Evolutionary conservation across 2,329 filamentous ascomycete genomes (phyloP), one percentile per base, ranked within the genome.

Genomic region (Arachnopeziza araneosa): DNA sequence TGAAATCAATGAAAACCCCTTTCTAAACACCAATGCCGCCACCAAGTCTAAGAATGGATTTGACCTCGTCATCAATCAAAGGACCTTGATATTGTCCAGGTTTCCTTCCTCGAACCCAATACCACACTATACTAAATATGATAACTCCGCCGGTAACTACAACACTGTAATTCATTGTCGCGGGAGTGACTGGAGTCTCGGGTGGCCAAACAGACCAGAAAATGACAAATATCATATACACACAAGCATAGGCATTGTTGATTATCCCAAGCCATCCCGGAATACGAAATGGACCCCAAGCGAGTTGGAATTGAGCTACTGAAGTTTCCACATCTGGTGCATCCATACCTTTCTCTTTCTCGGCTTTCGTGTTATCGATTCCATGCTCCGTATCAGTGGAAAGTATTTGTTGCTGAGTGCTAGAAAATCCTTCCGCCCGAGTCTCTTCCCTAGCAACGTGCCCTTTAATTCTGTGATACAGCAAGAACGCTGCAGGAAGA

Each of bases 221-320:
- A 12, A 82, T 76, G 1, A 84, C 74, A 50, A 85, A 78, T 1
- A 80, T 60, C 68, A 80, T 77, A 66, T 84, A 86, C 2, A 74
- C 55, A 65, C 79, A 81, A 0, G 81, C 78, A 55, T 83, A 80
- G 1, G 73, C 65, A 59, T 85, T 86, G 68, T 84, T 85, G 23
- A 78, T 66, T 6, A 77, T 80, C 0, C 83, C 83, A 1, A 81
- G 67, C 0, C 75, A 66, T 3, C 81, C 81, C 0, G 78, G 79
- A 0, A 85, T 60, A 50, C 76, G 78, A 76, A 81, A 86, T 0
- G 82, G 81, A 0, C 83, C 83, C 82, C 82, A 86, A 8, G 75
- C 69, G 0, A 81, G 70, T 23, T 65, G 50, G 9, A 23, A 57
- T 24, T 55, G 44, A 4, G 61, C 59, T 26, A 59, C 26, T 55